Conservation (phyloP, 2,329 filamentous ascomycete genomes). For the Neoascochyta sp. region DNA sequence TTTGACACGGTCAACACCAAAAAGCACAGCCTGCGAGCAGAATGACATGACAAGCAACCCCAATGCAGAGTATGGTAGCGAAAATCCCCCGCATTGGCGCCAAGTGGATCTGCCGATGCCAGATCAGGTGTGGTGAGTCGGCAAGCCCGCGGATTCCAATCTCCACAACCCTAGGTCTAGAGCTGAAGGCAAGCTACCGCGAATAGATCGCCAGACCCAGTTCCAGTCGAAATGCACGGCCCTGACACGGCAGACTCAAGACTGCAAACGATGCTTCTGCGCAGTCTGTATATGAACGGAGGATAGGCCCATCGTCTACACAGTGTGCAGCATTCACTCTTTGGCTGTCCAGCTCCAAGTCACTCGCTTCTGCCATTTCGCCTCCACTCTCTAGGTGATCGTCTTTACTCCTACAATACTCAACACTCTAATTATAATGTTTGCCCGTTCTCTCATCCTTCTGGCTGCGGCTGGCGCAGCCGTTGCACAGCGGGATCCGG, state of each 20-base stretch:
- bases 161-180: slow-evolving; percentile 6
- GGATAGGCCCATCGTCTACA: slow-evolving; percentile 1
- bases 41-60: background rate
- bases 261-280: background rate
- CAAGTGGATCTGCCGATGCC: slow-evolving; percentile 4
- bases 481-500: slow-evolving; percentile 6
- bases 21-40: background rate
- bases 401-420: slow-evolving; percentile 3
- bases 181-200: slow-evolving; percentile 6
- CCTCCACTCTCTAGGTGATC: slow-evolving; percentile 7
- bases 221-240: slow-evolving; percentile 4
- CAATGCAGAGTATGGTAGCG: slow-evolving; percentile 5
- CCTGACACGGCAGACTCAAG: background rate
- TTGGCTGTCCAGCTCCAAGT: slow-evolving; percentile 10
- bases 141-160: slow-evolving; percentile 7
- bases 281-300: slow-evolving; percentile 5
- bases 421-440: slow-evolving; percentile 11
- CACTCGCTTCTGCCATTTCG: slow-evolving; percentile 6
- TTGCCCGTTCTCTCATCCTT: slow-evolving; percentile 7
- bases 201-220: slow-evolving; percentile 3
- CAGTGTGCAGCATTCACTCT: slow-evolving; percentile 9
- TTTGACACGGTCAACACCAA: background rate
- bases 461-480: slow-evolving; percentile 8
- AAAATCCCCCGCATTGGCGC: slow-evolving; percentile 4
- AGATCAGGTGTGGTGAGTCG: slow-evolving; percentile 1